These are phyloP conservation scores for Tricholoma terreum DNA, from an alignment of 768 basidiomycete species.

Conservation along the genomic window DNA sequence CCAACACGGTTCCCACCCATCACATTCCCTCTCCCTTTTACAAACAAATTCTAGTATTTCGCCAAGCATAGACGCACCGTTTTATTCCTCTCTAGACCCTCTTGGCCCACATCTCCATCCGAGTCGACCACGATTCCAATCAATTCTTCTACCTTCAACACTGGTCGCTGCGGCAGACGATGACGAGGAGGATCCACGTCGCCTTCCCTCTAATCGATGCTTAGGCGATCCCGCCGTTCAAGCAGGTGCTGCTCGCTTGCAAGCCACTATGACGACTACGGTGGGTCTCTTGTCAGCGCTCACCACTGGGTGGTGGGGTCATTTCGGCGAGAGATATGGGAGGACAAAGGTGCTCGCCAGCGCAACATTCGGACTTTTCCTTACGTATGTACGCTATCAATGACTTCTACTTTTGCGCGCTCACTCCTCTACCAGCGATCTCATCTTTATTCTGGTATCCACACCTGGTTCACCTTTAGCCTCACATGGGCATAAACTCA, in stretches of 20 bases:
- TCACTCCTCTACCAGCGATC: constrained; percentile 49
- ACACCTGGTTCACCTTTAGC: constrained; percentile 59
- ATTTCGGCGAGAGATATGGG: constrained; percentile 75
- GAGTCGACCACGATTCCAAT: constrained; percentile 5
- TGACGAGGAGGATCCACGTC: constrained; percentile 33
- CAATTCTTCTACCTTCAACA: neutral
- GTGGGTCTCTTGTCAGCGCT: constrained; percentile 81
- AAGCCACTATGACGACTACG: constrained; percentile 71
- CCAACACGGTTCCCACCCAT: constrained; percentile 38
- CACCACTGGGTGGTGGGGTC: constrained; percentile 90
- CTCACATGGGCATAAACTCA: constrained; percentile 68
- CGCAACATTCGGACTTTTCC: constrained; percentile 56
- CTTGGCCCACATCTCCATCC: constrained; percentile 24
- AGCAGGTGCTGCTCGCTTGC: constrained; percentile 65
- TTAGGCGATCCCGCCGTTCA: constrained; percentile 57
- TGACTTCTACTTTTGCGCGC: neutral
- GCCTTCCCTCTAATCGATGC: constrained; percentile 38
- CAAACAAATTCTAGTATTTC: constrained; percentile 7
- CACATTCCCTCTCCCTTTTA: constrained; percentile 24
- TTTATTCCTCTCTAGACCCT: constrained; percentile 30
- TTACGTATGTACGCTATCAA: constrained; percentile 30
- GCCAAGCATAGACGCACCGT: constrained; percentile 12
- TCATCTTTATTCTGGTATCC: constrained; percentile 81
- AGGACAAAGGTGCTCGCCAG: constrained; percentile 75
- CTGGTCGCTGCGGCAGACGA: constrained; percentile 6